phyloP scores from a whole-genome alignment of 164 flowering plant species.

The Saururus chinensis region DNA sequence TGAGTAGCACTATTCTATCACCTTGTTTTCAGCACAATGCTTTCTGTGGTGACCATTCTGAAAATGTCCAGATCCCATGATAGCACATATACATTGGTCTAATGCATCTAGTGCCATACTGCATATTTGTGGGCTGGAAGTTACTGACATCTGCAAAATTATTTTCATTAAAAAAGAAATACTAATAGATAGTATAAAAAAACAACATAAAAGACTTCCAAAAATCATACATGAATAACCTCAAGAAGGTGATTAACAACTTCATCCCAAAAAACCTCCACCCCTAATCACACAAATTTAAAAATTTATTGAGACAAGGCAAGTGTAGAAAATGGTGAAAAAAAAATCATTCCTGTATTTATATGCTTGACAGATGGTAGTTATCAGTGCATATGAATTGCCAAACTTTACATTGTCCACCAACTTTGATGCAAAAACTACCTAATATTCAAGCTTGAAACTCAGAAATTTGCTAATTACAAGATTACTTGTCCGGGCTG shows the following conservation, averaged over 20 bases:
- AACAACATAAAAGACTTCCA: background rate
- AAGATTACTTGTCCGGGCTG: too few relatives aligned
- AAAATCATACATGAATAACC: constrained; percentile 35
- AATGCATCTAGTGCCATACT: constrained; percentile 84
- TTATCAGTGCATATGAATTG: too few relatives aligned
- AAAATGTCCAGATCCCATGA: constrained; percentile 72
- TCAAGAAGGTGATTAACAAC: constrained; percentile 84
- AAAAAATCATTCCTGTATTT: background rate
- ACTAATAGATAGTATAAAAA: background rate
- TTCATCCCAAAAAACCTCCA: constrained; percentile 89
- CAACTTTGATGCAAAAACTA: too few relatives aligned
- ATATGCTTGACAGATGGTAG: background rate
- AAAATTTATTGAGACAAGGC: background rate
- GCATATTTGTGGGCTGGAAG: constrained; percentile 57
- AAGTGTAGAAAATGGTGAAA: background rate
- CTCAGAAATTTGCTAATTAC: too few relatives aligned
- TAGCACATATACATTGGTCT: constrained; percentile 87
- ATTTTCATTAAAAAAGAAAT: constrained; percentile 1
- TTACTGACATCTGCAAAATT: constrained; percentile 69
- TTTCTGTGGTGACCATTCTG: constrained; percentile 12
- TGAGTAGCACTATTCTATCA: background rate
- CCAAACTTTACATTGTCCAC: too few relatives aligned
- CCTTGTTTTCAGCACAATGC: background rate
- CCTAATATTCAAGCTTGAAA: too few relatives aligned
- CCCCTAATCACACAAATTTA: constrained; percentile 41